Evolutionary conservation across 164 flowering plant species (phyloP).

Genomic region (Berberis vulgaris): DNA sequence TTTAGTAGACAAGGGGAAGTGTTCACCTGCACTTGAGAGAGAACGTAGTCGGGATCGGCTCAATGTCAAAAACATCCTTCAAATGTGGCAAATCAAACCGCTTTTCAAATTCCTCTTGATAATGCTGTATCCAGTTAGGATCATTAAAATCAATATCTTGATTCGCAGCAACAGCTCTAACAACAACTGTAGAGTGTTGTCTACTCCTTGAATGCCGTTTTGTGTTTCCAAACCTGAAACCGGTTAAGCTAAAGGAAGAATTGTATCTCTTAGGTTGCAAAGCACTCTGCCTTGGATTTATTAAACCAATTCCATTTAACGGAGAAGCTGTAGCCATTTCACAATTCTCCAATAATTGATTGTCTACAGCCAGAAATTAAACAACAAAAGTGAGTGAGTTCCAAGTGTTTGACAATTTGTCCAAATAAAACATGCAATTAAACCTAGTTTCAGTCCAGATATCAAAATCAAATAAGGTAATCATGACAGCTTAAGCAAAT

Average conservation of each 20-base stretch:
- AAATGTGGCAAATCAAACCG: constrained; percentile 29
- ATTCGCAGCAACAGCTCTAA: constrained; percentile 16
- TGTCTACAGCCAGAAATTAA: neutral
- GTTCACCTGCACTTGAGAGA: constrained; percentile 22
- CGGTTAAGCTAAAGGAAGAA: constrained; percentile 4
- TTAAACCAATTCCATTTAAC: constrained; percentile 9
- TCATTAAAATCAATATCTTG: constrained; percentile 22
- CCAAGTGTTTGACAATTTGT: no score
- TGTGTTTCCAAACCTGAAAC: constrained; percentile 6
- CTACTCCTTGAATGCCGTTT: constrained; percentile 9
- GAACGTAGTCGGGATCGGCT: constrained; percentile 27
- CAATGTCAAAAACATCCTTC: constrained; percentile 19
- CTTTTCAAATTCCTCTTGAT: constrained; percentile 22
- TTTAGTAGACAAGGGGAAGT: neutral
- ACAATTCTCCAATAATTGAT: neutral
- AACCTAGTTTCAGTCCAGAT: no score
- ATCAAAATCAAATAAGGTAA: no score
- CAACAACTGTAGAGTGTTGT: neutral
- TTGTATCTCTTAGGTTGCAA: constrained; percentile 6
- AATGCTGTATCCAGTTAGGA: constrained; percentile 23
- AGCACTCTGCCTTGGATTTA: constrained; percentile 7
- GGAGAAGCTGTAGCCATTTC: constrained; percentile 21
- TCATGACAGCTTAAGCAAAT: no score
- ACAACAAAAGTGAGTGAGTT: no score
- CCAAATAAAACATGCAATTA: no score